These are phyloP conservation scores for Elaeagnus macrophylla DNA, from an alignment of 306 rosid species.

Conservation along the genomic window DNA sequence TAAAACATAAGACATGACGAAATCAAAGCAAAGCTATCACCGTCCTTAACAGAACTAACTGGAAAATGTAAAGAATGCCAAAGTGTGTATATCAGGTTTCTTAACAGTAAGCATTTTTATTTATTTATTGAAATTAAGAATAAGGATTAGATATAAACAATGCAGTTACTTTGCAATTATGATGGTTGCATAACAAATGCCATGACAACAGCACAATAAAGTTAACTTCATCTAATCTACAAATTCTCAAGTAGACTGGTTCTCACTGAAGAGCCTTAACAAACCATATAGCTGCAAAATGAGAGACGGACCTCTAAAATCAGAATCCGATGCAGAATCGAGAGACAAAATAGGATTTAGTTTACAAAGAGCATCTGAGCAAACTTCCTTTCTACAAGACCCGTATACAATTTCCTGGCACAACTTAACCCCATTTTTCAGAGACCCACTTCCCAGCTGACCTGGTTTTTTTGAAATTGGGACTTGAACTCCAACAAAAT, in stretches of 20 bases:
- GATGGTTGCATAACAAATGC: no score
- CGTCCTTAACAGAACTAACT: not conserved
- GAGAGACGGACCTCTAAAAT: constrained; percentile 46
- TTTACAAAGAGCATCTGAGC: constrained; percentile 51
- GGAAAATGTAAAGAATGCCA: no score
- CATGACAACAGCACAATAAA: not conserved
- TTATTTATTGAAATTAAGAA: no score
- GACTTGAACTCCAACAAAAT: constrained; percentile 79
- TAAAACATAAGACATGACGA: not conserved
- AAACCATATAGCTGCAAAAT: not conserved
- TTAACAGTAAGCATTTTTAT: no score
- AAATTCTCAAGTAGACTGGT: not conserved
- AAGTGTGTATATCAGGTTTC: no score
- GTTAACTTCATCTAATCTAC: not conserved
- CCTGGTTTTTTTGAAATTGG: constrained; percentile 31
- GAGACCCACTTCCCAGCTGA: constrained; percentile 20
- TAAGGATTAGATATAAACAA: no score
- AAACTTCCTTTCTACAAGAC: constrained; percentile 68
- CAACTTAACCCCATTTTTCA: constrained; percentile 22
- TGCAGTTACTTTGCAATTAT: no score
- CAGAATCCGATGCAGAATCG: constrained; percentile 38
- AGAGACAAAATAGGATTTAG: constrained; percentile 28
- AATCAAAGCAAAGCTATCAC: constrained; percentile 9
- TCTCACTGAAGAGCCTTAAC: not conserved
- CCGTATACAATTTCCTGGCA: constrained; percentile 32